phyloP scores from a whole-genome alignment of 306 rosid species.

The Citrullus amarus region DNA sequence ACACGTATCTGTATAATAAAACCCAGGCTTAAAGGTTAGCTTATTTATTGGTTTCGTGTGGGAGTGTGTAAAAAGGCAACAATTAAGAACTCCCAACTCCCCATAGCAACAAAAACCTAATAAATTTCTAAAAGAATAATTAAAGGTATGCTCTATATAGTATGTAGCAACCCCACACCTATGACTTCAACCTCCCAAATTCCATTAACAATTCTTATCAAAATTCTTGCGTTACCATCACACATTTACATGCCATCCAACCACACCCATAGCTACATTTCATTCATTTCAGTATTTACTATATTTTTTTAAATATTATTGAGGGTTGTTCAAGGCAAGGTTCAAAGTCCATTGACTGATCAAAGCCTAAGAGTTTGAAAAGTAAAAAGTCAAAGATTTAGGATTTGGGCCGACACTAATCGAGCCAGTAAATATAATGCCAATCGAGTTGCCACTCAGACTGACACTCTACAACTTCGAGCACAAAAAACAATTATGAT shows the following conservation, averaged over 20 bases:
- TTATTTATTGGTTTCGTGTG: conserved; percentile 6
- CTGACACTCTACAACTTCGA: no score
- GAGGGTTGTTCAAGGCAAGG: no score
- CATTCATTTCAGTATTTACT: not conserved
- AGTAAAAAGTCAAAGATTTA: no score
- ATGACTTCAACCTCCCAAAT: not conserved
- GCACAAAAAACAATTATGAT: no score
- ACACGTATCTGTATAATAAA: conserved; percentile 1
- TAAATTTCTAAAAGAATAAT: not conserved
- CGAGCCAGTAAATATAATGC: no score
- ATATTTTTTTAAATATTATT: no score
- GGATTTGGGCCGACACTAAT: no score
- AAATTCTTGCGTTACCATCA: conserved; percentile 5
- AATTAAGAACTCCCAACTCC: conserved; percentile 2
- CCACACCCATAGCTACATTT: not conserved
- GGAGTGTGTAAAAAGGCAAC: not conserved
- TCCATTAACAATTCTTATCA: conserved; percentile 1
- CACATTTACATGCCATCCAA: not conserved
- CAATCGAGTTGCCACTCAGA: no score
- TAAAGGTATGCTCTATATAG: not conserved
- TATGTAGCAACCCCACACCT: not conserved
- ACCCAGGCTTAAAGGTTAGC: not conserved
- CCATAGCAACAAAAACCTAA: not conserved
- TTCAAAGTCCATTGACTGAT: no score
- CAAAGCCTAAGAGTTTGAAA: no score